phyloP scores from a whole-genome alignment of 2,329 filamentous ascomycete genomes.

The Alternaria ventricosa region DNA sequence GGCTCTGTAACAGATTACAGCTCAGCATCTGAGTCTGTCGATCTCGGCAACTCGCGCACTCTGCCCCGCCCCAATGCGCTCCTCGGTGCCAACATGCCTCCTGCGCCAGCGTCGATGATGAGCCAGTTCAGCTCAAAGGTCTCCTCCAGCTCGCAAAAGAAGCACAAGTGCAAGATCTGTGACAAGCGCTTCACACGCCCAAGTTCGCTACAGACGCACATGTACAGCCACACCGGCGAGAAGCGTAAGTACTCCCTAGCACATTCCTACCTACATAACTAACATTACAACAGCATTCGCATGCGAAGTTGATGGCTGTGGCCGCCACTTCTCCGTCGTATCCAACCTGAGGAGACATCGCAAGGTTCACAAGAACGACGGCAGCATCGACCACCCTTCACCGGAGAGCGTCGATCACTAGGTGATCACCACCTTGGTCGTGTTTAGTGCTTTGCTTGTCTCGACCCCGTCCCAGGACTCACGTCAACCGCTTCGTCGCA shows the following conservation, averaged over 20 bases:
- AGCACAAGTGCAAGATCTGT: constrained; percentile 99
- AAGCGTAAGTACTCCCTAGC: constrained; percentile 74
- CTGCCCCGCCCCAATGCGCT: constrained; percentile 78
- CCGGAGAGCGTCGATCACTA: constrained; percentile 52
- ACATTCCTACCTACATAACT: neutral
- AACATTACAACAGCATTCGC: constrained; percentile 72
- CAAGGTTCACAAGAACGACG: constrained; percentile 89
- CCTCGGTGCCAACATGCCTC: constrained; percentile 68
- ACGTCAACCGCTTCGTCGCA: neutral
- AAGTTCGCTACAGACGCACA: constrained; percentile 93
- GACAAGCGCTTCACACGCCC: constrained; percentile 96
- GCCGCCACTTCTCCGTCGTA: constrained; percentile 94
- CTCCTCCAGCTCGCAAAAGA: constrained; percentile 95
- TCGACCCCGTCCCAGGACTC: constrained; percentile 14
- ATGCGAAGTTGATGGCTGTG: constrained; percentile 93
- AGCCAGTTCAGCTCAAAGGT: constrained; percentile 97
- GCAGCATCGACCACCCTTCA: constrained; percentile 53
- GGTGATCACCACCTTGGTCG: constrained; percentile 27
- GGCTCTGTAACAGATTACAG: constrained; percentile 92
- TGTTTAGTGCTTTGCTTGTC: constrained; percentile 4
- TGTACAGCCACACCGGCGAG: constrained; percentile 98
- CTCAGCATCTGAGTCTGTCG: constrained; percentile 84
- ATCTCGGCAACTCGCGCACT: constrained; percentile 79
- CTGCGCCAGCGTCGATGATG: constrained; percentile 97
- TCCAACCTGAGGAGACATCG: constrained; percentile 93